phyloP scores from a whole-genome alignment of 116 monocot species.

The Iris pallida region DNA sequence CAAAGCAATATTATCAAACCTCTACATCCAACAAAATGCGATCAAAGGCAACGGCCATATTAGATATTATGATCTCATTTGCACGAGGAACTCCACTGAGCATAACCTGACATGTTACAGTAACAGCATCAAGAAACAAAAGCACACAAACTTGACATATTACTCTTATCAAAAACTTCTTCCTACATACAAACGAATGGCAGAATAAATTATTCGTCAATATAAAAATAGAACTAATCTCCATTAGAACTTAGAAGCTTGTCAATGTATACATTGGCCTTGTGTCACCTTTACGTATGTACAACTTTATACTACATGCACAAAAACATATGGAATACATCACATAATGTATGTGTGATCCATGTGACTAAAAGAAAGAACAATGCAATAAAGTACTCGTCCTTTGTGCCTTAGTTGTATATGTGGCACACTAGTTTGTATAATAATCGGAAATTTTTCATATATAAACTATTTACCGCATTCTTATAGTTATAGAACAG shows the following conservation, averaged over 20 bases:
- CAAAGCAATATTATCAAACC: conserved; percentile 33
- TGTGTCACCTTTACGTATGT: too few species aligned
- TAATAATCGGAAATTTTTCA: background rate
- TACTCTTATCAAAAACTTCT: background rate
- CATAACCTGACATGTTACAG: conserved; percentile 50
- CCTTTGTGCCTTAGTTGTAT: background rate
- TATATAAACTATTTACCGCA: conserved; percentile 46
- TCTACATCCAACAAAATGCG: conserved; percentile 78
- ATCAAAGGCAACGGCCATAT: conserved; percentile 80
- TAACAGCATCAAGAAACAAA: conserved; percentile 7
- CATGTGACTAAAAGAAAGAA: too few species aligned
- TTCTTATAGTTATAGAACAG: conserved; percentile 66
- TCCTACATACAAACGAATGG: background rate
- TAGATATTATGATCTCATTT: conserved; percentile 61
- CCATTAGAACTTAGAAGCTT: too few species aligned
- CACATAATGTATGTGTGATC: too few species aligned
- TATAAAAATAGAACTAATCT: too few species aligned
- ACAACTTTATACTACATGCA: too few species aligned
- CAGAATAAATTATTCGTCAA: background rate
- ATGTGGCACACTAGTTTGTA: background rate
- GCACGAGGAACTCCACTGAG: conserved; percentile 64
- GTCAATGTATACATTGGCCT: too few species aligned
- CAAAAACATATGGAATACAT: too few species aligned
- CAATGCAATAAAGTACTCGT: background rate
- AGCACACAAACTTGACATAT: background rate